Conservation (phyloP, 305 asterid species). For the Withania somnifera region DNA sequence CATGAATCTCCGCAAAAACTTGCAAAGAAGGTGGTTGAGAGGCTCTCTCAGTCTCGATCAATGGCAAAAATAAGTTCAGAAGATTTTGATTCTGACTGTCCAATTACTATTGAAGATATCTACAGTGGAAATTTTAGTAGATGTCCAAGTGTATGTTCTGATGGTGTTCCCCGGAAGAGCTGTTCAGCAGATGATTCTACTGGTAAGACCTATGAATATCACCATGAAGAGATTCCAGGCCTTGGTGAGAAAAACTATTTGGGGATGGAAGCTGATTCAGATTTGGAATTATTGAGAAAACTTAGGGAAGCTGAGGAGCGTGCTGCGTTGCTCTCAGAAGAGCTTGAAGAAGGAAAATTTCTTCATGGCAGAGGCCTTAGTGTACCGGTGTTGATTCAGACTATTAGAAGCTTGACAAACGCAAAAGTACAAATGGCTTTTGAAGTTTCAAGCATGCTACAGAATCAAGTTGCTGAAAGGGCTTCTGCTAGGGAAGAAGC, state of each 20-base stretch:
- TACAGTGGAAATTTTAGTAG: constrained; percentile 41
- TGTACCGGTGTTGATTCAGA: constrained; percentile 47
- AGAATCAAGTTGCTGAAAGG: constrained; percentile 74
- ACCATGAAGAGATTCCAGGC: constrained; percentile 27
- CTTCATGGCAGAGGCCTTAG: constrained; percentile 42
- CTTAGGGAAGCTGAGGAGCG: constrained; percentile 69
- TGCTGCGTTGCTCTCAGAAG: constrained; percentile 54
- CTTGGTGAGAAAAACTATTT: constrained; percentile 30
- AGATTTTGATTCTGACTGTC: constrained; percentile 47
- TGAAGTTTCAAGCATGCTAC: constrained; percentile 48
- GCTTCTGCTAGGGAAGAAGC: constrained; percentile 53
- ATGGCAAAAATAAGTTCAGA: constrained; percentile 39
- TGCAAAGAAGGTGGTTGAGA: constrained; percentile 87
- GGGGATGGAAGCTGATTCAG: constrained; percentile 29
- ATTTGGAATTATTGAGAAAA: constrained; percentile 35
- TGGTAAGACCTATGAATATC: constrained; percentile 34
- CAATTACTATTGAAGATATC: constrained; percentile 88
- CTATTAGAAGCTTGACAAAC: constrained; percentile 47
- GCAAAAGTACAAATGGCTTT: constrained; percentile 68
- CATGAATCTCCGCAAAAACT: constrained; percentile 73
- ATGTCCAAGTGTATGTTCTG: constrained; percentile 41
- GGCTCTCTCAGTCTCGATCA: constrained; percentile 68
- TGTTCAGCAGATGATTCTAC: constrained; percentile 26
- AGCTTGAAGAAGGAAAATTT: constrained; percentile 47
- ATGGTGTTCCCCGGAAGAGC: constrained; percentile 30